Evolutionary conservation across 768 basidiomycete genomes (phyloP).

Genomic region (Pleurotus tuber-regium): DNA sequence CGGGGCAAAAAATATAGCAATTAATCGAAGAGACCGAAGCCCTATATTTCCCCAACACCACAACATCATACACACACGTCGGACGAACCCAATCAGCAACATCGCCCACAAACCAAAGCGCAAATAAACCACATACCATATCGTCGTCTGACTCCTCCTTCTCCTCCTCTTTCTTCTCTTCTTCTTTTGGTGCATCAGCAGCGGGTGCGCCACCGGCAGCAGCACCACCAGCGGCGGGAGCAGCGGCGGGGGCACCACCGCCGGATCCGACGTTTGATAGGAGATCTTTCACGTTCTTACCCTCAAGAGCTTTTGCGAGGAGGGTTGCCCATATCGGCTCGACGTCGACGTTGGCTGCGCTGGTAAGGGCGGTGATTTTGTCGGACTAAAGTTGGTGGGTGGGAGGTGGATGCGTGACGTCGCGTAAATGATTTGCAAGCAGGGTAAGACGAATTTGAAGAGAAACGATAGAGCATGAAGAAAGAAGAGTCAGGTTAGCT

Average conservation of each 20-base stretch:
- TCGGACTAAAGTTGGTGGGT: constrained; percentile 59
- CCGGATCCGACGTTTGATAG: constrained; percentile 94
- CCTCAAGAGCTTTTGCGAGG: constrained; percentile 96
- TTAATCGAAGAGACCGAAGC: constrained; percentile 97
- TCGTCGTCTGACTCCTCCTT: constrained; percentile 90
- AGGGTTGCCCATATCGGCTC: constrained; percentile 98
- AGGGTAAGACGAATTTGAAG: neutral
- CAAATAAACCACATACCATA: constrained; percentile 52
- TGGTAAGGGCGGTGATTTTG: constrained; percentile 85
- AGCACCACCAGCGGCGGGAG: constrained; percentile 48
- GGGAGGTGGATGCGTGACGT: constrained; percentile 3
- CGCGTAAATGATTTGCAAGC: neutral
- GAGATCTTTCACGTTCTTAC: constrained; percentile 95
- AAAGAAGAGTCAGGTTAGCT: neutral
- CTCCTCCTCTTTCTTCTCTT: constrained; percentile 84
- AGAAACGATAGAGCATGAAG: neutral
- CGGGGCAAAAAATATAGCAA: constrained; percentile 18
- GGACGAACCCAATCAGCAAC: neutral
- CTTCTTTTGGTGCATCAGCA: constrained; percentile 71
- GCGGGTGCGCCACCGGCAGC: constrained; percentile 60
- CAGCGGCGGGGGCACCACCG: constrained; percentile 79
- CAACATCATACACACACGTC: neutral
- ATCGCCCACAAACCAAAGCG: neutral
- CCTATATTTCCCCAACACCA: constrained; percentile 50
- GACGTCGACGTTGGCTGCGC: constrained; percentile 79